Conservation (phyloP, 106 monocot species). For the Allium cepa region DNA sequence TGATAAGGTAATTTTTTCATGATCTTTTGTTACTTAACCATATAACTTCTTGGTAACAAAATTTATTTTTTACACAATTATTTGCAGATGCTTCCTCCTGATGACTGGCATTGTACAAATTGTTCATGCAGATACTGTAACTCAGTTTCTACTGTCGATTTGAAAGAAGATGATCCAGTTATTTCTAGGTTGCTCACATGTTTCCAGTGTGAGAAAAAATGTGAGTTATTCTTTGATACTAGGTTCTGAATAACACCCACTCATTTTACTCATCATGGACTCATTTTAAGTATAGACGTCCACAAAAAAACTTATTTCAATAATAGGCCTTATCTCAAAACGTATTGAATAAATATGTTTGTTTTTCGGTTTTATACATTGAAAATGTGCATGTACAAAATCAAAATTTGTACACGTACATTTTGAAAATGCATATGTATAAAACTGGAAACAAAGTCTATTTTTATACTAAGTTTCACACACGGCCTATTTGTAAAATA, state of each 20-base stretch:
- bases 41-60: background rate
- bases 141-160: constrained; percentile 8
- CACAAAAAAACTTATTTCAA: too few species aligned
- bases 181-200: constrained; percentile 40
- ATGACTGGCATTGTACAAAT: constrained; percentile 67
- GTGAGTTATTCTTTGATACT: constrained; percentile 15
- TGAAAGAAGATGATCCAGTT: constrained; percentile 1
- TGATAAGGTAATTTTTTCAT: background rate
- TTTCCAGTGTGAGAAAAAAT: constrained; percentile 68
- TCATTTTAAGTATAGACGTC: too few species aligned
- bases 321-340: too few species aligned
- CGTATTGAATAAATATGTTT: too few species aligned
- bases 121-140: constrained; percentile 92
- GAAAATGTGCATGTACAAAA: too few species aligned
- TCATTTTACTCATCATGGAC: too few species aligned
- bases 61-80: background rate
- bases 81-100: constrained; percentile 71
- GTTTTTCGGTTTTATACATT: too few species aligned
- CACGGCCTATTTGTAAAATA: background rate
- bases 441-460: too few species aligned
- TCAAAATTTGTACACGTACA: too few species aligned
- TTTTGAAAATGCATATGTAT: too few species aligned
- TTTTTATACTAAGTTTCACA: too few species aligned
- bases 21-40: background rate
- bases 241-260: background rate